Conservation (phyloP, 2,329 filamentous ascomycete species). For the Raffaelea albimanens region DNA sequence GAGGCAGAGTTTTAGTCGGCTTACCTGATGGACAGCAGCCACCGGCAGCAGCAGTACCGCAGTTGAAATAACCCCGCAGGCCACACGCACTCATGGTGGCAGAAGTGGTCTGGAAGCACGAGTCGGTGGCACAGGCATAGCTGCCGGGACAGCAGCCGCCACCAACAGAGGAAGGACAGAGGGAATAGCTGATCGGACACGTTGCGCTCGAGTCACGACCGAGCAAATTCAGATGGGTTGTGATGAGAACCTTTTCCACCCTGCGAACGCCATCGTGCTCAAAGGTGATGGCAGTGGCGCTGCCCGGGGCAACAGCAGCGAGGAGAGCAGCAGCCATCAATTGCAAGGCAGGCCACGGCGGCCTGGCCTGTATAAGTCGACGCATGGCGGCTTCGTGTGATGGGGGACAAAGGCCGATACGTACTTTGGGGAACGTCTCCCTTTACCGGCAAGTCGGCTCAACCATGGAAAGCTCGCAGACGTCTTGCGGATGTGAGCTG, state of each 20-base stretch:
- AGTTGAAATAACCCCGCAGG: conserved; percentile 28
- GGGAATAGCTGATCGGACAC: conserved; percentile 14
- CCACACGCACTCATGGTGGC: conserved; percentile 28
- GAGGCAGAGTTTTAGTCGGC: not conserved
- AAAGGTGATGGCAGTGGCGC: not conserved
- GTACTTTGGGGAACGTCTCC: too few relatives aligned
- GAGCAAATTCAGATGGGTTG: conserved; percentile 7
- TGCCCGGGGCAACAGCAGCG: not conserved
- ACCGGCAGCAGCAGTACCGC: conserved; percentile 25
- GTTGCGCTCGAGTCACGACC: conserved; percentile 3
- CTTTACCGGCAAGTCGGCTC: too few relatives aligned
- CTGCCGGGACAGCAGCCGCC: conserved; percentile 39
- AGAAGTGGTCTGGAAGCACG: conserved; percentile 35
- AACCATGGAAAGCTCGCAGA: too few relatives aligned
- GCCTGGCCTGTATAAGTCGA: too few relatives aligned
- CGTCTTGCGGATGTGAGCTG: too few relatives aligned
- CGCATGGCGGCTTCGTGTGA: too few relatives aligned
- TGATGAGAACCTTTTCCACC: conserved; percentile 15
- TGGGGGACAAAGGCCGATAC: too few relatives aligned
- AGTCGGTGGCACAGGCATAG: conserved; percentile 37
- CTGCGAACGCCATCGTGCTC: conserved; percentile 5
- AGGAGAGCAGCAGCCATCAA: too few relatives aligned
- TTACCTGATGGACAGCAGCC: conserved; percentile 20
- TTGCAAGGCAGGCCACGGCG: too few relatives aligned
- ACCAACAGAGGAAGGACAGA: conserved; percentile 27